Conservation (phyloP, 192 early-diverging fungal genomes). For the Linnemannia schmuckeri region DNA sequence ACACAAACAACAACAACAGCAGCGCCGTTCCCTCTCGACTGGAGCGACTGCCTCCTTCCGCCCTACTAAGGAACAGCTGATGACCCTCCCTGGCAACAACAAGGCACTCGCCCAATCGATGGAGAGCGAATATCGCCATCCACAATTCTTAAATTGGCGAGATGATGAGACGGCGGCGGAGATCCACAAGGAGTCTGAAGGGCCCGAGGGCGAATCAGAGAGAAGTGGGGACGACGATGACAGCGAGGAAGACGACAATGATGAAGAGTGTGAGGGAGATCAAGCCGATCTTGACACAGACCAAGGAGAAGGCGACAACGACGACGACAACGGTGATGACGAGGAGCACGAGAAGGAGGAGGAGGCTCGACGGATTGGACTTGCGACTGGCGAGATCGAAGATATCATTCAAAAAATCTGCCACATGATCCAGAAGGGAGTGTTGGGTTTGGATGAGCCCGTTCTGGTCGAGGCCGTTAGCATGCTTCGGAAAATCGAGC, state of each 20-base stretch:
- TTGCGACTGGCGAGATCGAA: constrained; percentile 44
- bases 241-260: not conserved
- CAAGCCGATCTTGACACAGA: not conserved
- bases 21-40: not conserved
- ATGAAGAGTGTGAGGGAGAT: not conserved
- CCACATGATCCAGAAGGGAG: constrained; percentile 45
- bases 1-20: not conserved
- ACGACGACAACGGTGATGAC: constrained; percentile 19
- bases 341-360: constrained; percentile 46
- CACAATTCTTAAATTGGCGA: constrained; percentile 10
- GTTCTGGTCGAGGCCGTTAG: constrained; percentile 40
- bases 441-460: constrained; percentile 43
- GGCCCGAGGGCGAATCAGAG: not conserved
- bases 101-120: constrained; percentile 14
- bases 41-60: constrained; percentile 19
- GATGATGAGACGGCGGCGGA: not conserved
- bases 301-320: not conserved
- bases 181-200: not conserved
- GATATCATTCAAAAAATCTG: constrained; percentile 53
- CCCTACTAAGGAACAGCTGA: not conserved
- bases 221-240: constrained; percentile 1
- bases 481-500: constrained; percentile 45
- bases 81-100: not conserved
- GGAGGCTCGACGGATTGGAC: constrained; percentile 37
- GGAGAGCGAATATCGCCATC: constrained; percentile 42